phyloP scores from a whole-genome alignment of 2,329 filamentous ascomycete genomes.

The Alternaria conjuncta region DNA sequence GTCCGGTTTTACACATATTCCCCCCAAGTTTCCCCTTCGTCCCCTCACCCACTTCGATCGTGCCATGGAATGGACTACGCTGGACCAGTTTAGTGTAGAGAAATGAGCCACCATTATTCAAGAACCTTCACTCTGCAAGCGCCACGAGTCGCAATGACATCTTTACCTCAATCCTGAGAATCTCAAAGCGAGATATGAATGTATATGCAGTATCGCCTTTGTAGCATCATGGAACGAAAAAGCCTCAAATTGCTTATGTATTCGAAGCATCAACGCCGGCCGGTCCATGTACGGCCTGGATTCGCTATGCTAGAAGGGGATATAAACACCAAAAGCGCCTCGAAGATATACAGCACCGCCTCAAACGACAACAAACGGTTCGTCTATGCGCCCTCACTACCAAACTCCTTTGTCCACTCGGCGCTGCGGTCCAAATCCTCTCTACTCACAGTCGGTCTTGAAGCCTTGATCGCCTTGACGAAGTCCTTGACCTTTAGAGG shows the following conservation, averaged over 20 bases:
- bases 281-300: constrained; percentile 1
- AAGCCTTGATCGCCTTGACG: constrained; percentile 85
- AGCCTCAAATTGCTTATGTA: not conserved
- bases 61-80: constrained; percentile 1
- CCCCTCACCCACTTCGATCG: not conserved
- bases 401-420: constrained; percentile 96
- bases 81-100: not conserved
- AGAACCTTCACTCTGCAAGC: not conserved
- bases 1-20: constrained; percentile 24
- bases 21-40: constrained; percentile 14
- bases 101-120: not conserved
- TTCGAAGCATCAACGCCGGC: not conserved
- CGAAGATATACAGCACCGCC: constrained; percentile 7
- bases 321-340: constrained; percentile 20
- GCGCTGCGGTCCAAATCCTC: constrained; percentile 84
- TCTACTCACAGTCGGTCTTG: constrained; percentile 85
- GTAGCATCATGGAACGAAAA: not conserved
- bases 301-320: constrained; percentile 15
- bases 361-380: not conserved
- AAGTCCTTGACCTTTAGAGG: constrained; percentile 90
- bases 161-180: not conserved
- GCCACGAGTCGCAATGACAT: not conserved
- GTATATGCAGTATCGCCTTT: not conserved
- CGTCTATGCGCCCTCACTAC: constrained; percentile 76
- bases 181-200: not conserved